Base-by-base conservation (phyloP, 2,329 filamentous ascomycete genomes). In the Cladosporium sp. region DNA sequence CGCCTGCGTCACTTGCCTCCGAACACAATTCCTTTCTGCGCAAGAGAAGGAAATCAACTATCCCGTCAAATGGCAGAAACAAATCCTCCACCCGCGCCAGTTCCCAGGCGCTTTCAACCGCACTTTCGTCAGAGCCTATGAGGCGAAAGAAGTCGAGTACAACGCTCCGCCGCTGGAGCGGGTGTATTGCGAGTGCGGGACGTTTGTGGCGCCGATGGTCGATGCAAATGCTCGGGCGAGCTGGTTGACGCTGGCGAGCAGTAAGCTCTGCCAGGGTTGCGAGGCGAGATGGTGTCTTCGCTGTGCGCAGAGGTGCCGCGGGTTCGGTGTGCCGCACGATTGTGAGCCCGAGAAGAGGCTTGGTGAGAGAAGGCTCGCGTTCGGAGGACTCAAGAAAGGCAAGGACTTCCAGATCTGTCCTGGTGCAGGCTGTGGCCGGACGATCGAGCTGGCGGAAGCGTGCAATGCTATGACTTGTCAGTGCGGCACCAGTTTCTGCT, bases 401-500 rank as follows among this genome's bases (percentile, higher is more conserved):
- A 30, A 32, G 11, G 41, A 61, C 41, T 61, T 34, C 11, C 59
- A 61, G 44, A 34, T 49, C 4, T 61, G 59, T 14, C 59, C 59
- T 3, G 21, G 10, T 7, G 11, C 26, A 10, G 38, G 28, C 0
- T 61, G 59, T 21, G 28, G 41, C 2, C 32, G 15, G 10, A 47
- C 12, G 3, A 51, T 61, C 11, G 59, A 61, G 59, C 28, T 61
- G 15, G 15, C 41, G 0, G 59, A 61, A n/a, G 59, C 59, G 2
- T 61, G 59, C 59, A 61, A 61, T 21, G 55, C 55, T 5, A 41
- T 58, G 4, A 21, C 14, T 4, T 61, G 59, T n/a, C 38, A 24
- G 6, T 61, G 59, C 11, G 41, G 59, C 18, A 24, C 28, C 2
- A 28, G 12, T 12, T 61, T 67, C 36, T 67, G 66, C 49, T 67